Evolutionary conservation across 176 grass and related monocot species (phyloP).

Genomic region (Poa pratensis): DNA sequence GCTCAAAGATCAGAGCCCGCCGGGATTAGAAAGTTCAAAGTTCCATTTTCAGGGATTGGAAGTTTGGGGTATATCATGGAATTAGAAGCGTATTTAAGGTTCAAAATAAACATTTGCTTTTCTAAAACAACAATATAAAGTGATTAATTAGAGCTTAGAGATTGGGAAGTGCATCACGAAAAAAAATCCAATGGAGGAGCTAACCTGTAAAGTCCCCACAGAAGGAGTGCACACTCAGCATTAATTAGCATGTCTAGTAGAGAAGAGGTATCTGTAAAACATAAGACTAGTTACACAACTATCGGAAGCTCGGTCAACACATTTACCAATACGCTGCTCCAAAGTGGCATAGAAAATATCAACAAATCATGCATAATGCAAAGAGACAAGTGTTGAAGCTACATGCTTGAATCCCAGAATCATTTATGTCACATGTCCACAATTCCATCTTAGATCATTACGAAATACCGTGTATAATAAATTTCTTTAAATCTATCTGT

Average conservation of each 20-base stretch:
- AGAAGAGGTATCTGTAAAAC: conserved; percentile 77
- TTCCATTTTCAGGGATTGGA: background rate
- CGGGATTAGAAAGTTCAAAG: background rate
- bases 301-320: conserved; percentile 17
- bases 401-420: background rate
- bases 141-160: conserved; percentile 36
- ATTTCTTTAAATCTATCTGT: conserved; percentile 21
- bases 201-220: conserved; percentile 96
- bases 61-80: background rate
- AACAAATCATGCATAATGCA: background rate
- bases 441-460: conserved; percentile 15
- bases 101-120: background rate
- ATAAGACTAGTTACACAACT: conserved; percentile 35
- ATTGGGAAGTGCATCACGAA: conserved; percentile 21
- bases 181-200: conserved; percentile 11
- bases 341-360: conserved; percentile 6
- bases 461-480: background rate
- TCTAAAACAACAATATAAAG: conserved; percentile 3
- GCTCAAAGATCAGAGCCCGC: background rate
- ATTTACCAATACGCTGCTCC: conserved; percentile 10
- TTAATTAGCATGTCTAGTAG: conserved; percentile 88
- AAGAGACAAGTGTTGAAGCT: background rate
- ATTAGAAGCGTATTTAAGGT: background rate
- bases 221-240: conserved; percentile 83
- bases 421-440: conserved; percentile 23